These are phyloP conservation scores for Sclerotinia nivalis DNA, from an alignment of 2,329 filamentous ascomycete genomes.

Conservation along the genomic window DNA sequence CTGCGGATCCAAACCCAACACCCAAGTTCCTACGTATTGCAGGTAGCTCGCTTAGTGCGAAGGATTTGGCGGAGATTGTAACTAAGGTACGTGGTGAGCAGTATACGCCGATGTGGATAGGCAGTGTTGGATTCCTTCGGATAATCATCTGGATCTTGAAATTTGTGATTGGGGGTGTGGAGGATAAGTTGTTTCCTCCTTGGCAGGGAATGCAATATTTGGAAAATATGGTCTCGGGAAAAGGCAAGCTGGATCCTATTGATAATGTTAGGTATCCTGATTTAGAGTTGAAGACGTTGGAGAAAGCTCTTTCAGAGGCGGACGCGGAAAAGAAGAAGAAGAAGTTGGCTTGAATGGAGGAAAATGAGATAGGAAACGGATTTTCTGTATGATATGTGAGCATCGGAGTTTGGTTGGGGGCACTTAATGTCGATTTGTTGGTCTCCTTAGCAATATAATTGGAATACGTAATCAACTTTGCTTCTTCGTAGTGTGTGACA, in stretches of 20 bases:
- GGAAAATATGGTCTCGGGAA: conserved; percentile 25
- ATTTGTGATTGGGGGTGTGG: conserved; percentile 23
- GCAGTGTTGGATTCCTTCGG: conserved; percentile 23
- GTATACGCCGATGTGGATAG: conserved; percentile 25
- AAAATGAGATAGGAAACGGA: not conserved
- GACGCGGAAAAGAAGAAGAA: conserved; percentile 16
- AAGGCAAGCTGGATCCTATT: conserved; percentile 22
- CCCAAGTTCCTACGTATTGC: conserved; percentile 25
- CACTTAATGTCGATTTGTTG: not conserved
- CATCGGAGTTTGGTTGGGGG: not conserved
- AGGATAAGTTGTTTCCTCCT: not conserved
- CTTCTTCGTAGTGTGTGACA: not conserved
- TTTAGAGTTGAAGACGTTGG: conserved; percentile 18
- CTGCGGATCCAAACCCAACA: conserved; percentile 24
- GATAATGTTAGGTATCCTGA: conserved; percentile 26
- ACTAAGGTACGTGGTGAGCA: conserved; percentile 20
- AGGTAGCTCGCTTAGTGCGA: conserved; percentile 21
- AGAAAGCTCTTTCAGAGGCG: conserved; percentile 19
- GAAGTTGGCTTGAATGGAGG: not conserved
- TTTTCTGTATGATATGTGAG: not conserved
- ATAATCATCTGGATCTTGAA: conserved; percentile 19
- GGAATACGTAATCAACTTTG: not conserved
- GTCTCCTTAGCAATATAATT: not conserved
- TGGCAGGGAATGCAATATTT: conserved; percentile 27
- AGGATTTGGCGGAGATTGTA: conserved; percentile 22